Evolutionary conservation across 179 eudicot species (phyloP), one percentile per base, ranked within the genome.

Genomic region (Gypsophila paniculata): DNA sequence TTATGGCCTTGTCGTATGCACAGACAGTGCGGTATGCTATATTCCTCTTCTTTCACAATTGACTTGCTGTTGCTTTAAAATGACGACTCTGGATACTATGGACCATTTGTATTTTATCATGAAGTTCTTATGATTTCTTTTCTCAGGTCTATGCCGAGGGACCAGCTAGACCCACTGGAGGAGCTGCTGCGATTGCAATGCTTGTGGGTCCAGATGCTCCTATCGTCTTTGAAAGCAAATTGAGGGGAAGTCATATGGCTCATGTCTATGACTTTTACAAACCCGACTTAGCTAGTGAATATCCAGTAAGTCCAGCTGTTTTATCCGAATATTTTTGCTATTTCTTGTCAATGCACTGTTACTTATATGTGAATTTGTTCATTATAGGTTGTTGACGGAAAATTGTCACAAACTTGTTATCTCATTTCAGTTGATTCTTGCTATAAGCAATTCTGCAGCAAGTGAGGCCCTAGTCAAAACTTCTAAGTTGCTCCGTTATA

Each of bases 181-280:
- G 99, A 58, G 99, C 99, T 34, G 96, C 91, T 76, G 90, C 98
- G 8, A 70, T 95, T 78, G 96, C 98, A 51, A 92, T 95, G 96
- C 93, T 95, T 11, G 85, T 95, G 61, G 99, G 99, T 46, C 95
- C 99, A 21, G 90, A 95, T 80, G 97, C 97, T 52, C 99, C 99
- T 19, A 82, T 95, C 59, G 90, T 78, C 36, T 92, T 95, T 53
- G 99, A 95, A 82, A 90, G 97, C 90, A 92, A 92, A 84, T 79
- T 91, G 66, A 86, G 96, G 85, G 97, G 82, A 48, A 90, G 93
- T 53, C 90, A 95, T 82, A 95, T 95, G 99, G 85, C 97, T 71
- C 99, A 95, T 79, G 97, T 73, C 25, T 92, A 95, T 81, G 99
- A 95, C 77, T 95, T 94, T 70, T 95, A 95, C 89, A 95, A 95